Percentiles rank a stretch among this genome's conserved stretches.
Conservation (phyloP, 2,329 filamentous ascomycete species). For the Sclerotiophoma versabilis region DNA sequence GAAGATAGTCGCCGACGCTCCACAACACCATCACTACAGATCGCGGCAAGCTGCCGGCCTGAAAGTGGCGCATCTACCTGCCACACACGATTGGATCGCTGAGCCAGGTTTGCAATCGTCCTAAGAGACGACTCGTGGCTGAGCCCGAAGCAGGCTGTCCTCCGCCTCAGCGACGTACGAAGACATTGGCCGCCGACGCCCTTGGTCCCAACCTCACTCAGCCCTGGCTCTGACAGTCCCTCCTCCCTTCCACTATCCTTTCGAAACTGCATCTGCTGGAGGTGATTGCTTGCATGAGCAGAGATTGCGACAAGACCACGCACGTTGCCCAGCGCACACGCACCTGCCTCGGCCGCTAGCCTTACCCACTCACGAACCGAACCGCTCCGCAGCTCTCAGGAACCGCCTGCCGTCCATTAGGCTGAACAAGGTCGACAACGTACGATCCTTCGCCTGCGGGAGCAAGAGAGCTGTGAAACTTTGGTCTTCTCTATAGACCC, state of each 20-base stretch:
- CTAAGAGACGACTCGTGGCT: slow-evolving; percentile 13
- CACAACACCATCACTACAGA: slow-evolving; percentile 8
- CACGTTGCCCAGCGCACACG: slow-evolving; percentile 4
- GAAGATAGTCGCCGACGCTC: slow-evolving; percentile 19
- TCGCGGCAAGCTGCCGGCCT: slow-evolving; percentile 6
- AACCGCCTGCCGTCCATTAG: slow-evolving; percentile 16
- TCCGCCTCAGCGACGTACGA: slow-evolving; percentile 23
- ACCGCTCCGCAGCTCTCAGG: slow-evolving; percentile 16
- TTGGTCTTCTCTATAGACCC: not conserved
- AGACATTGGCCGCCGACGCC: slow-evolving; percentile 15
- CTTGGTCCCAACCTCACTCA: slow-evolving; percentile 19
- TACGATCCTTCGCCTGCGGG: slow-evolving; percentile 12
- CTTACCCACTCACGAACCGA: slow-evolving; percentile 19
- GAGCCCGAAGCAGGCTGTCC: slow-evolving; percentile 19
- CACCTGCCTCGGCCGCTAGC: slow-evolving; percentile 20
- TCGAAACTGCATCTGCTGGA: slow-evolving; percentile 1
- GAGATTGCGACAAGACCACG: slow-evolving; percentile 1
- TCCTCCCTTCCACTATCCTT: not conserved
- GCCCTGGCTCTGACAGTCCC: slow-evolving; percentile 14
- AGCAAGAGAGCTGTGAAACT: not conserved
- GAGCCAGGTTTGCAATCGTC: slow-evolving; percentile 14
- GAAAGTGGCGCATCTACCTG: slow-evolving; percentile 14
- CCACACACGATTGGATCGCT: slow-evolving; percentile 7
- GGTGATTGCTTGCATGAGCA: slow-evolving; percentile 1
- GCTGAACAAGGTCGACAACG: slow-evolving; percentile 15